Conservation (phyloP, 2,329 filamentous ascomycete genomes). For the Cladophialophora chaetospira region DNA sequence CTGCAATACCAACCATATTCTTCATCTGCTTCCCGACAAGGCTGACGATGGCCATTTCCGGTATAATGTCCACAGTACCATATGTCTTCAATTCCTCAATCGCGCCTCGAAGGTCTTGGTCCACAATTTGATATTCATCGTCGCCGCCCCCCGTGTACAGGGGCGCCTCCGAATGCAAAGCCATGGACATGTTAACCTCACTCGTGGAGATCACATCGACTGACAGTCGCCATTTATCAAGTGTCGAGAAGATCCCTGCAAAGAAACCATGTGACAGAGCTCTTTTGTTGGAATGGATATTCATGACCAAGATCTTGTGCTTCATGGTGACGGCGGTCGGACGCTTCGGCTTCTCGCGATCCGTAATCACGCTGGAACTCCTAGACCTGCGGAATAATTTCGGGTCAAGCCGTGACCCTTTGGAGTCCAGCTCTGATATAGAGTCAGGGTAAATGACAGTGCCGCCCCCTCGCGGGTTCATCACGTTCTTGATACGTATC, state of each 20-base stretch:
- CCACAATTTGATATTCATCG: slow-evolving; percentile 55
- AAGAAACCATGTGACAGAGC: slow-evolving; percentile 96
- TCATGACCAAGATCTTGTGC: slow-evolving; percentile 93
- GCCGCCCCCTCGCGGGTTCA: slow-evolving; percentile 64
- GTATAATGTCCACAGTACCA: slow-evolving; percentile 86
- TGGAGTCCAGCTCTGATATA: slow-evolving; percentile 53
- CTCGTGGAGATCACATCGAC: slow-evolving; percentile 96
- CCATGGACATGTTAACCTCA: slow-evolving; percentile 97
- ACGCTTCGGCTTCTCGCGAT: slow-evolving; percentile 65
- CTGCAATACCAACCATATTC: slow-evolving; percentile 93
- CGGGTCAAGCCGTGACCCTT: slow-evolving; percentile 41
- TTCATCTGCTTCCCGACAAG: slow-evolving; percentile 95
- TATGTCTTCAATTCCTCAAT: slow-evolving; percentile 74
- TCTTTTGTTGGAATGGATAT: slow-evolving; percentile 96
- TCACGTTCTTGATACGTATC: slow-evolving; percentile 70
- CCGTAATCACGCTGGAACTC: slow-evolving; percentile 49
- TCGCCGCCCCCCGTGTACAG: slow-evolving; percentile 52
- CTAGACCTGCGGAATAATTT: slow-evolving; percentile 51
- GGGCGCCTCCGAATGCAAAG: slow-evolving; percentile 76
- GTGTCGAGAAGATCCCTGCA: slow-evolving; percentile 86
- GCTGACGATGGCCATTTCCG: slow-evolving; percentile 92
- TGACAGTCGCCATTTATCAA: slow-evolving; percentile 82
- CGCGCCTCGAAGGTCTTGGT: slow-evolving; percentile 65
- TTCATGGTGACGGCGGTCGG: slow-evolving; percentile 96
- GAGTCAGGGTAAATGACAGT: slow-evolving; percentile 74